Percentiles rank a stretch among this genome's conserved stretches.
Evolutionary conservation across 169 alveolate genomes (phyloP).

Genomic region (Plasmodium fragile): DNA sequence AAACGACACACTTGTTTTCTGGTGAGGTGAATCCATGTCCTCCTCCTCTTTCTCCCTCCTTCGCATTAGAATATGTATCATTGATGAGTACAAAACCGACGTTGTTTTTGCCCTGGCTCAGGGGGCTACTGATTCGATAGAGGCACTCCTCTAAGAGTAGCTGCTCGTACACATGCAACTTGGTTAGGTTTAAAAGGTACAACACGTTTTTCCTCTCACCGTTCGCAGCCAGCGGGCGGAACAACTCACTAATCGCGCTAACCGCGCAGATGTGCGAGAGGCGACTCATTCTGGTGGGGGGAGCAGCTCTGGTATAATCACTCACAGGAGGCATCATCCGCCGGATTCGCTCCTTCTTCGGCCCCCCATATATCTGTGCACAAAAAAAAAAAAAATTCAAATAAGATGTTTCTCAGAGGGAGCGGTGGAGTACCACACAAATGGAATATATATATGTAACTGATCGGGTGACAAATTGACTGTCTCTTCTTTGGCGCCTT

Average conservation of each 20-base stretch:
- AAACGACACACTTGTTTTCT: conserved; percentile 75
- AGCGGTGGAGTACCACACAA: background rate
- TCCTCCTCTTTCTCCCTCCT: background rate
- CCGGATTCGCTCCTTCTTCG: background rate
- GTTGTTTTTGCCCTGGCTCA: conserved; percentile 29
- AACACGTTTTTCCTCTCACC: conserved; percentile 12
- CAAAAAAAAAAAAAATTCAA: background rate
- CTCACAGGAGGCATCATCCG: background rate
- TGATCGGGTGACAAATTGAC: background rate
- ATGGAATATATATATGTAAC: background rate
- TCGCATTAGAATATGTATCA: conserved; percentile 2
- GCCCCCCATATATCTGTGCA: background rate
- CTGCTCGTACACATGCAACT: conserved; percentile 69
- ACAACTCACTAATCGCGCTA: background rate
- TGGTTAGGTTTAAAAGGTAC: conserved; percentile 26
- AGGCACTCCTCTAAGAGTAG: conserved; percentile 54
- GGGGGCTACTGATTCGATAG: conserved; percentile 34
- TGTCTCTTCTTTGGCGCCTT: background rate
- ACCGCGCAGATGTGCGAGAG: background rate
- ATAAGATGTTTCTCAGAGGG: background rate
- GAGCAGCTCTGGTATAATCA: background rate
- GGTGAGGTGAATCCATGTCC: background rate
- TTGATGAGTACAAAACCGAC: conserved; percentile 52
- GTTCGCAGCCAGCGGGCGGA: conserved; percentile 8
- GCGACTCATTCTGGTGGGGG: background rate